Base-by-base conservation (phyloP, 768 basidiomycete genomes). In the Solioccasus polychromus region DNA sequence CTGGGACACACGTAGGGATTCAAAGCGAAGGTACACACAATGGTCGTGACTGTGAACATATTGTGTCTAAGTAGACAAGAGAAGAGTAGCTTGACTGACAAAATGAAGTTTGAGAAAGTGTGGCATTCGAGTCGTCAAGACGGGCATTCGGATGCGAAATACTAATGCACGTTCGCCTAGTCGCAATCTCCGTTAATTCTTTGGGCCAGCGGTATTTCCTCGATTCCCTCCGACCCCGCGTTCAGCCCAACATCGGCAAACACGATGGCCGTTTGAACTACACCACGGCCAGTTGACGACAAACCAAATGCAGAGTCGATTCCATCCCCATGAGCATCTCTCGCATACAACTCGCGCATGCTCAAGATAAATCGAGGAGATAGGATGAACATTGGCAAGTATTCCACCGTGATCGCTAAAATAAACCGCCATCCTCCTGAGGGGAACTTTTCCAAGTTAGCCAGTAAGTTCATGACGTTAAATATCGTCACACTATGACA, bases 1-100 rank as follows among this genome's bases (percentile, higher is more conserved):
- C 50, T 73, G 6, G 73, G 76, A n/a, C 71, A 74, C 31, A 32
- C 45, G 15, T 63, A 52, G 47, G 25, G 2, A 26, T 15, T n/a
- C 32, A 6, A 36, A 32, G 17, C 18, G 28, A 48, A 45, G 19
- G 28, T 30, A 23, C 8, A 26, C 35, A 5, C 6, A 6, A 17
- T 34, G 26, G 26, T 6, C 11, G 11, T 11, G 7, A 26, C 26
- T 6, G 11, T 26, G 26, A 6, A 6, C 26, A 26, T 6, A 6
- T 26, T 11, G 26, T 26, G 6, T 26, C 11, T 26, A 11, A 6
- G 26, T 6, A 6, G 26, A 26, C 26, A 6, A 26, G n/a, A n/a
- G n/a, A n/a, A n/a, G n/a, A n/a, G n/a, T n/a, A n/a, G n/a, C n/a
- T n/a, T n/a, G n/a, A n/a, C n/a, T n/a, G n/a, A n/a, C n/a, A n/a